Base-by-base conservation (phyloP, 768 basidiomycete species). In the Lactifluus piperatus region DNA sequence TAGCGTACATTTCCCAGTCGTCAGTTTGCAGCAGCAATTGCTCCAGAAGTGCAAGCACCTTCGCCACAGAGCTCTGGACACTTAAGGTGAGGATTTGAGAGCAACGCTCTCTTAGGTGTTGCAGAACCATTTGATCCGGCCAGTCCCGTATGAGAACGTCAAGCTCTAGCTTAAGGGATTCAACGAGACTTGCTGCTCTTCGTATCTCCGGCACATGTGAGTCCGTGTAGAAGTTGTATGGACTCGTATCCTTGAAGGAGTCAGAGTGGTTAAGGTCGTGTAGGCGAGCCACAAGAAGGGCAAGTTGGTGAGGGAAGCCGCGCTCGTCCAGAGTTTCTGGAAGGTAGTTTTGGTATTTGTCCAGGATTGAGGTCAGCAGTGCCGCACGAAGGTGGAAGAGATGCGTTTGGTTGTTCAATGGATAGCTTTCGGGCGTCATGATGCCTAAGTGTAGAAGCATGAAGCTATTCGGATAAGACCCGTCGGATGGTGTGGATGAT, bases 101-200 rank as follows among this genome's bases (percentile, higher is more conserved):
- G 66, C 88, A 93, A 32, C 86, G 85, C 56, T 79, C 80, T 36
- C 76, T 75, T 36, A 99, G 78, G 69, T 95, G 85, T 29, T 87
- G 88, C n/a, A 97, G 77, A 9, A 97, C 91, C 87, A 94, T 93
- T 70, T 99, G 97, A 63, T 98, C 95, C 0, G 97, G 95, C 94
- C 93, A 99, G 64, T 93, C 86, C 60, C 76, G 72, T 26, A 86
- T 77, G 20, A 97, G 76, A 2, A 36, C 58, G 14, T 73, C 65
- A 29, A 98, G 75, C 2, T 85, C 81, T 4, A 57, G 57, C 47
- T 75, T 75, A 20, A 95, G 76, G 4, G 74, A 65, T 4, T 67
- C 64, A 9, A 95, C 68, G 14, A 86, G 68, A 0, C 67, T 68
- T 3, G 80, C 73, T 0, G 79, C 85, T 68, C 82, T 90, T 58